Evolutionary conservation across 2,329 filamentous ascomycete species (phyloP), one percentile per base, ranked within the genome.

Genomic region (Talaromyces sp.): DNA sequence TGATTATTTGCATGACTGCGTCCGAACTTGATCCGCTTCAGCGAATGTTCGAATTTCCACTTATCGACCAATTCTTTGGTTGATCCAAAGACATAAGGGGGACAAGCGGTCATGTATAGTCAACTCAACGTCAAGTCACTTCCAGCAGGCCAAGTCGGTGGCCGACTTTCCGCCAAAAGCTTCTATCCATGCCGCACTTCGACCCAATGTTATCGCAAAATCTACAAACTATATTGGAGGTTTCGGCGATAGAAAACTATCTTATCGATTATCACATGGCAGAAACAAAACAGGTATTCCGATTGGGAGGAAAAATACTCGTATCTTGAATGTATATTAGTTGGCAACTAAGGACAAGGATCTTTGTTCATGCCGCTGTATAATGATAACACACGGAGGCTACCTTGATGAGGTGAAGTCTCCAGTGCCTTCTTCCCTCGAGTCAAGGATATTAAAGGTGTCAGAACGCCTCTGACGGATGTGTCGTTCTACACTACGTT

Each of bases 251-350:
- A 52, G 15, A 15, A 52, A n/a, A n/a, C 25, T 17, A 33, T 52
- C 19, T 50, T 1, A 50, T 27, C 15, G 2, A 33, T 35, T 17
- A 22, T 56, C 50, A 56, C 50, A 56, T 35, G 31, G 31, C 31
- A 37, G 50, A 35, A 56, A 56, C 10, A 9, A 37, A 37, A 56
- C 17, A 35, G 10, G 31, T 56, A 13, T 13, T 15, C 50, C 50
- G 31, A 56, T 56, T 56, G 50, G 50, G 31, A 19, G 50, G 31
- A 22, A 37, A 56, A 35, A 19, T 37, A 35, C 31, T 37, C n/a
- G 31, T 56, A 56, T 56, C 50, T 56, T 37, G 35, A 2, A 37
- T 58, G 13, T 41, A 41, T 58, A 58, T 58, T 19, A 58, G n/a
- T 22, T 13, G 11, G 5, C 35, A 41, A 31, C 4, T 58, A 58